Evolutionary conservation across 306 rosid genomes (phyloP).

Genomic region (Acmispon strigosus): DNA sequence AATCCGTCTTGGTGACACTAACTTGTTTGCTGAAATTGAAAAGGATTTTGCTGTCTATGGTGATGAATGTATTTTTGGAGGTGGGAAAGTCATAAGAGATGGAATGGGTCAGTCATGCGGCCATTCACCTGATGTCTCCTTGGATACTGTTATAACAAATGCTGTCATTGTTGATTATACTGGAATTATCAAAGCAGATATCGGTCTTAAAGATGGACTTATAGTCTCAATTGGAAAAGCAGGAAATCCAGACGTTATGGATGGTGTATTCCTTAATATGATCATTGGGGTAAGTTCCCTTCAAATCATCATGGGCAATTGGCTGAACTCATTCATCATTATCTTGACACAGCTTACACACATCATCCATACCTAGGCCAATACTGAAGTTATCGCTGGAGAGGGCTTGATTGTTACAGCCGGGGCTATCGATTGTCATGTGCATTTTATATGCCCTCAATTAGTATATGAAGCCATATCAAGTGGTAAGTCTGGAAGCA

Average conservation of each 20-base stretch:
- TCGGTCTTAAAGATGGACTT: conserved; percentile 64
- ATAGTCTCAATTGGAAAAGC: conserved; percentile 71
- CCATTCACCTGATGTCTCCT: conserved; percentile 26
- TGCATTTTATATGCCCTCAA: conserved; percentile 93
- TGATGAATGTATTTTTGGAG: conserved; percentile 93
- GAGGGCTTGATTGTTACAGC: conserved; percentile 87
- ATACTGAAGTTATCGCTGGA: conserved; percentile 87
- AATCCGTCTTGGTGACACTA: conserved; percentile 87
- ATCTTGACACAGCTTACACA: conserved; percentile 6
- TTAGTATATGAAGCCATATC: conserved; percentile 72
- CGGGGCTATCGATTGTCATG: conserved; percentile 93
- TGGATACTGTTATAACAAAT: conserved; percentile 88
- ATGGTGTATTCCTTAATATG: conserved; percentile 41
- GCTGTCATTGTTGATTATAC: conserved; percentile 73
- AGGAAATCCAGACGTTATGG: conserved; percentile 86
- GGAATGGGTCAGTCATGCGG: conserved; percentile 92
- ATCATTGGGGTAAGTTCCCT: conserved; percentile 62
- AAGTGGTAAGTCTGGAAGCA: conserved; percentile 52
- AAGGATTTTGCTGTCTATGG: conserved; percentile 68
- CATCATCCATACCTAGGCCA: conserved; percentile 45
- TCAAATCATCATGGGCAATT: conserved; percentile 5
- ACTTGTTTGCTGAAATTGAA: conserved; percentile 82
- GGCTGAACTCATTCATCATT: not conserved
- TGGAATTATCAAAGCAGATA: conserved; percentile 86
- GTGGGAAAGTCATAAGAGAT: conserved; percentile 89